phyloP scores from a whole-genome alignment of 148 eudicot species.

The Persicaria tinctoria region DNA sequence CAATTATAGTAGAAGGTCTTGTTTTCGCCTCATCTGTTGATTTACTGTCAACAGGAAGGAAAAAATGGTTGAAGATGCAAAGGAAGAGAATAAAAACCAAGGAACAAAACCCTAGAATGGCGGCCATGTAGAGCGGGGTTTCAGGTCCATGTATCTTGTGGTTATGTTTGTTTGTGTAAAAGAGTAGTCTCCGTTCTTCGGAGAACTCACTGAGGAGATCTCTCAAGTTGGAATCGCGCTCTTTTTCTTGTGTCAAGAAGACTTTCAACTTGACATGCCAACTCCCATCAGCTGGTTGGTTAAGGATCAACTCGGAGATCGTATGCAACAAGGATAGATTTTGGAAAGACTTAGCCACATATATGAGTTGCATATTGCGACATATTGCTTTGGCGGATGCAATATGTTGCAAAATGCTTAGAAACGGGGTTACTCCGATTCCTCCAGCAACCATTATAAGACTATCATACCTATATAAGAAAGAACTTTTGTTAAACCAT shows the following conservation, averaged over 20 bases:
- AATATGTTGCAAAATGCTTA: slow-evolving; percentile 68
- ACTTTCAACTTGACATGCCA: slow-evolving; percentile 37
- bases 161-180: slow-evolving; percentile 22
- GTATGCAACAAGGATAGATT: slow-evolving; percentile 43
- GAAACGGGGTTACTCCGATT: slow-evolving; percentile 80
- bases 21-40: slow-evolving; percentile 29
- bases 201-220: slow-evolving; percentile 44
- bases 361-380: slow-evolving; percentile 47
- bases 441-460: slow-evolving; percentile 76
- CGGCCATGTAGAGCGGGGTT: slow-evolving; percentile 36
- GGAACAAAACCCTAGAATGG: slow-evolving; percentile 31
- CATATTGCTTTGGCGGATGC: slow-evolving; percentile 16
- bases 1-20: slow-evolving; percentile 36
- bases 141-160: slow-evolving; percentile 33
- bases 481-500: slow-evolving; percentile 5
- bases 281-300: slow-evolving; percentile 22
- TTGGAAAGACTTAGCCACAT: slow-evolving; percentile 48
- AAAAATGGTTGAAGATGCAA: slow-evolving; percentile 38
- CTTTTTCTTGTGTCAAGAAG: slow-evolving; percentile 62
- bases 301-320: slow-evolving; percentile 36
- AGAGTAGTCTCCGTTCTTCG: slow-evolving; percentile 20
- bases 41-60: slow-evolving; percentile 23
- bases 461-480: slow-evolving; percentile 61
- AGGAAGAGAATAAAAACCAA: slow-evolving; percentile 41
- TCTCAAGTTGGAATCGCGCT: slow-evolving; percentile 27